These are phyloP conservation scores for Pseudogymnoascus sp. DNA, from an alignment of 2,329 filamentous ascomycete species.

Conservation along the genomic window DNA sequence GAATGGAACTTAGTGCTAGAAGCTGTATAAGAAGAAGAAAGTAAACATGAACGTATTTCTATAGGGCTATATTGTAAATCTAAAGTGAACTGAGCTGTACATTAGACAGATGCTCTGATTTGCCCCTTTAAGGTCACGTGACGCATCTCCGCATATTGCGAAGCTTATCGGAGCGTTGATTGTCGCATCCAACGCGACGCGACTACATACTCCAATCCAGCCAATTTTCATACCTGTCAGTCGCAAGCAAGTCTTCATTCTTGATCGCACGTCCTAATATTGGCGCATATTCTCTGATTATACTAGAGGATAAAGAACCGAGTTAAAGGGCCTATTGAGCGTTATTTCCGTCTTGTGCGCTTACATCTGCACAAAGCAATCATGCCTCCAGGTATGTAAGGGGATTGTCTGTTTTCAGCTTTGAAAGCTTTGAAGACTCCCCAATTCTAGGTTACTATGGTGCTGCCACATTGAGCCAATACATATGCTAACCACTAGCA, in stretches of 20 bases:
- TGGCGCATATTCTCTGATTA: neutral
- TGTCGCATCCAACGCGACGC: slow-evolving; percentile 3
- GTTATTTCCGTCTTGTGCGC: neutral
- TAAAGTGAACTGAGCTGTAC: neutral
- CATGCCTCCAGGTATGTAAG: neutral
- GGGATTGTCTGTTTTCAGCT: neutral
- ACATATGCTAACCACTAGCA: neutral
- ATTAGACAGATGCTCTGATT: neutral
- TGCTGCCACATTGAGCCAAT: neutral
- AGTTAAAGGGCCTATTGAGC: neutral
- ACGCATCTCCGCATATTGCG: neutral
- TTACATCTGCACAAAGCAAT: neutral
- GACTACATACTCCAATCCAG: slow-evolving; percentile 2
- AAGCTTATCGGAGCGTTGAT: neutral
- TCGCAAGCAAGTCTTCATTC: neutral
- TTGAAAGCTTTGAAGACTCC: neutral
- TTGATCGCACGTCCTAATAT: neutral
- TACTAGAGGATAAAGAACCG: neutral
- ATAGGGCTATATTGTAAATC: neutral
- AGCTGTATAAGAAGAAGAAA: neutral
- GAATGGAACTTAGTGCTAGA: neutral
- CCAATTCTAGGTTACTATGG: neutral
- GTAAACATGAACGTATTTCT: neutral
- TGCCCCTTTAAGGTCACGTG: neutral
- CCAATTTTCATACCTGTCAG: neutral